These are phyloP conservation scores for Endothia cerciana DNA, from an alignment of 2,329 filamentous ascomycete genomes.

Conservation along the genomic window DNA sequence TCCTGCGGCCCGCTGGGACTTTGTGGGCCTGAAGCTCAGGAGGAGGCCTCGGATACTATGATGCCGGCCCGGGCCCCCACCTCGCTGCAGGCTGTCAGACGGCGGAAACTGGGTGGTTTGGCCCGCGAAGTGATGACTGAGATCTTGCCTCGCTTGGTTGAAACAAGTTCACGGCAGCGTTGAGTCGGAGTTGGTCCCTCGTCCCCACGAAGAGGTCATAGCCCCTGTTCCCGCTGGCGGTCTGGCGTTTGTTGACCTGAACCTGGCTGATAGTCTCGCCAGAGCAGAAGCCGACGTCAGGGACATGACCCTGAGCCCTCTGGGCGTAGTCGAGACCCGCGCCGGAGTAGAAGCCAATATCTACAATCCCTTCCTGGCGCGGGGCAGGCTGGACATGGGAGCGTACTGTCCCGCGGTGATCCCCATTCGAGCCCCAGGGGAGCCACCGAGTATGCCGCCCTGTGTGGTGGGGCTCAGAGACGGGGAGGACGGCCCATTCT, in stretches of 20 bases:
- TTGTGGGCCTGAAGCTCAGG: not conserved
- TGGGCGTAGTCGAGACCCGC: not conserved
- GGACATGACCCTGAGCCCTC: not conserved
- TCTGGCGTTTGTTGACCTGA: not conserved
- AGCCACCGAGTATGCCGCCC: not conserved
- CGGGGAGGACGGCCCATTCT: not conserved
- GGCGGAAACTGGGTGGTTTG: not conserved
- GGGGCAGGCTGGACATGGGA: not conserved
- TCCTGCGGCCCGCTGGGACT: not conserved
- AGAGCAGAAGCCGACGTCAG: not conserved
- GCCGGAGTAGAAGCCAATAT: not conserved
- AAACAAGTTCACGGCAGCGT: not conserved
- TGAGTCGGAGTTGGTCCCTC: not conserved
- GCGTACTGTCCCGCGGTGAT: not conserved
- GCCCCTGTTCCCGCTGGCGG: not conserved
- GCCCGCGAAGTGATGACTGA: not conserved
- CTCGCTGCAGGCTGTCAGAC: not conserved
- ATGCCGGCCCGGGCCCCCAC: not conserved
- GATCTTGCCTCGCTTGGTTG: not conserved
- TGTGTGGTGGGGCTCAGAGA: not conserved
- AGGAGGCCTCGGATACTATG: not conserved
- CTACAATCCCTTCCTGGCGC: not conserved
- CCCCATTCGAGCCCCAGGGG: not conserved
- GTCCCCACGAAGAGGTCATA: not conserved
- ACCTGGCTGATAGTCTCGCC: not conserved